Evolutionary conservation across 495 filamentous ascomycete genomes (phyloP), one percentile per base, ranked within the genome.

Genomic region (Entonaema liquescens): DNA sequence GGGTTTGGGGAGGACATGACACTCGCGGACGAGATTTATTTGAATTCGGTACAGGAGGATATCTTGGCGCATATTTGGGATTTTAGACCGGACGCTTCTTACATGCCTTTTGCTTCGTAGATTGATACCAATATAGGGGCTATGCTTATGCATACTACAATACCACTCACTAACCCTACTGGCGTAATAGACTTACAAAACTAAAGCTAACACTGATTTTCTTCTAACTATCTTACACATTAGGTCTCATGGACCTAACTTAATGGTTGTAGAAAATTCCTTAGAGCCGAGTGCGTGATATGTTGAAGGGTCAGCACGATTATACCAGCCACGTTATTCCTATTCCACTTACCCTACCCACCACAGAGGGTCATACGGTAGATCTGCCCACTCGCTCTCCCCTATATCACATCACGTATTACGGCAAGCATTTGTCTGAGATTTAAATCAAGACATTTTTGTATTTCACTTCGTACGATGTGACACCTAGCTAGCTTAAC

Each of bases 1-100:
- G 68, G 56, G n/a, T 33, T 58, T 21, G 58, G 17, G 56, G 56
- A 19, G 7, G 63, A 71, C 21, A 42, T 54, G 3, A 35, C 21
- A 2, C 35, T 62, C 28, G 47, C 31, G 23, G 68, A 71, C 21
- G 68, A 66, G 3, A 29, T 62, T 17, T 40, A 62, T n/a, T 25
- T 71, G 31, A 57, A 53, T n/a, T 52, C 62, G 68, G n/a, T 70
- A 23, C 57, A 71, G 9, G 68, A 71, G 0, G 58, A 71, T 47
- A 71, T 71, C 15, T 31, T 58, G 31, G 38, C 36, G 5, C 52
- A 58, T 4, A 26, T 26, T 13, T 71, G 68, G 68, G 62, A 71
- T 36, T 71, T 71, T 23, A 62, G 62, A 8, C 28, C n/a, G 21
- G 68, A 71, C 36, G 28, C 7, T 42, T 66, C 62, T 21, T 61